phyloP scores from a whole-genome alignment of 2,329 filamentous ascomycete genomes.

The Xylariaceae sp. region DNA sequence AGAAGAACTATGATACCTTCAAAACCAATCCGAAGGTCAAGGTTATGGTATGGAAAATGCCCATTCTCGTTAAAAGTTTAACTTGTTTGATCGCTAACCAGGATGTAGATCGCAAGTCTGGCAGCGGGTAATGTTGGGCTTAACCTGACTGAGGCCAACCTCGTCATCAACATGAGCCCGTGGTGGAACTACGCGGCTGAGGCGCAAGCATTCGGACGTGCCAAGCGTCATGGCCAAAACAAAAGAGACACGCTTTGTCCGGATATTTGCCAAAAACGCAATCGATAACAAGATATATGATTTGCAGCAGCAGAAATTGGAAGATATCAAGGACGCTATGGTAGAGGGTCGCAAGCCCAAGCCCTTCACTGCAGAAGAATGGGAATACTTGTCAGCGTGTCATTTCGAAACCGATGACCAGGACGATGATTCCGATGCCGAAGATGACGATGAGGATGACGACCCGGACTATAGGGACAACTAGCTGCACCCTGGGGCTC shows the following conservation, averaged over 20 bases:
- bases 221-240: conserved; percentile 61
- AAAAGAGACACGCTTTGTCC: conserved; percentile 52
- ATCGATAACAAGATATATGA: conserved; percentile 9
- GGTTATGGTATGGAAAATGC: conserved; percentile 32
- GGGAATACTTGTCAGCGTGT: too few relatives aligned
- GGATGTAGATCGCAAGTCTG: conserved; percentile 31
- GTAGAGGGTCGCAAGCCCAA: conserved; percentile 5
- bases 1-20: conserved; percentile 23
- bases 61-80: background rate
- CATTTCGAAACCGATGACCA: too few relatives aligned
- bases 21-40: conserved; percentile 7
- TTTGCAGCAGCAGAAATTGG: conserved; percentile 3
- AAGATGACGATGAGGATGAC: background rate
- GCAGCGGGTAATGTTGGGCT: conserved; percentile 34
- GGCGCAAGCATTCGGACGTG: conserved; percentile 54
- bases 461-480: background rate
- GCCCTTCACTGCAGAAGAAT: conserved; percentile 2
- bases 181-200: conserved; percentile 61
- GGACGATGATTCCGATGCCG: background rate
- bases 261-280: conserved; percentile 38
- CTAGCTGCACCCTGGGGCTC: too few relatives aligned
- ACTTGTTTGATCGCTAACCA: conserved; percentile 4
- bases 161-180: conserved; percentile 49
- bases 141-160: conserved; percentile 41
- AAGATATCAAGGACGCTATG: conserved; percentile 5